Conservation (phyloP, 148 eudicot genomes). For the Fagopyrum homotropicum region DNA sequence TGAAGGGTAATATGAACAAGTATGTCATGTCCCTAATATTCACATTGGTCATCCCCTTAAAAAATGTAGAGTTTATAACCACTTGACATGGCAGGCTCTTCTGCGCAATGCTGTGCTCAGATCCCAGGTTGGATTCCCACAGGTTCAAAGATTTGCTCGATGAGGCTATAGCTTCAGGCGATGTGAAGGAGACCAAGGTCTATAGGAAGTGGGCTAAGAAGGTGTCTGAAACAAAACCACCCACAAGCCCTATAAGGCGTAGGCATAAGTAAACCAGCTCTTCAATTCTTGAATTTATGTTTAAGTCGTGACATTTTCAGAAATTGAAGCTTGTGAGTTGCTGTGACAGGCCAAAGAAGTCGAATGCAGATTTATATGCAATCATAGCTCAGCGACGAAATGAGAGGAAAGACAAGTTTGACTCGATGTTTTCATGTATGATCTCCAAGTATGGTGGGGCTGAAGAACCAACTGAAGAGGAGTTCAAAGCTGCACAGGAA, state of each 20-base stretch:
- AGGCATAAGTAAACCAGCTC: conserved; percentile 34
- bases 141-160: conserved; percentile 88
- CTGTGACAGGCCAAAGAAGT: conserved; percentile 43
- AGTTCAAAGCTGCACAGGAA: conserved; percentile 70
- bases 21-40: conserved; percentile 11
- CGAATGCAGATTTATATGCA: conserved; percentile 56
- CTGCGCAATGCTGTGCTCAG: conserved; percentile 91
- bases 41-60: background rate
- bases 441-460: conserved; percentile 62
- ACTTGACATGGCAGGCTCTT: conserved; percentile 51
- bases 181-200: conserved; percentile 63
- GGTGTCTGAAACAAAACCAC: conserved; percentile 74
- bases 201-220: conserved; percentile 85
- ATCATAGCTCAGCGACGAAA: conserved; percentile 62
- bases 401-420: conserved; percentile 64
- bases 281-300: background rate
- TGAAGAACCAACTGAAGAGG: conserved; percentile 80
- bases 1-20: conserved; percentile 91
- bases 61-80: background rate
- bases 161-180: conserved; percentile 84
- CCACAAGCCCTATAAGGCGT: conserved; percentile 69
- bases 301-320: too few species aligned
- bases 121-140: conserved; percentile 82
- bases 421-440: conserved; percentile 75
- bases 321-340: background rate